Evolutionary conservation across 192 early-diverging fungal species (phyloP), one percentile per base, ranked within the genome.

Genomic region (Entomortierella chlamydospora): DNA sequence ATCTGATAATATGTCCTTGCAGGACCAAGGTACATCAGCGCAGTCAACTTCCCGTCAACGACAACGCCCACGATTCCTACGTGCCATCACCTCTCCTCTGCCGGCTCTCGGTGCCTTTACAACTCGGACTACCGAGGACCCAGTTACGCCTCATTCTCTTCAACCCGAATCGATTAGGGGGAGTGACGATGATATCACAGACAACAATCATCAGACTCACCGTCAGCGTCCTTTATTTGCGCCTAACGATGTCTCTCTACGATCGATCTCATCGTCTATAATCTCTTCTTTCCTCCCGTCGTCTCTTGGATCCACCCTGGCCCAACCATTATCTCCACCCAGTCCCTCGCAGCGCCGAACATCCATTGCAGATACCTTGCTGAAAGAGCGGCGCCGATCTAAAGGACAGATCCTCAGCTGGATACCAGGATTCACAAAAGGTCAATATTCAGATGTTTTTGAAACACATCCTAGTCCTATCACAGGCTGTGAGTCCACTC

Each of bases 51-150:
- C 30, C 18, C 22, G 45, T 31, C 45, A 34, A 62, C 43, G 33
- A 37, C 59, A 71, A 30, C 41, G 60, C 4, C 69, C 69, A 20
- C 49, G 69, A 6, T 63, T 71, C 31, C 20, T 71, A 20, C 69
- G 69, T 13, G 69, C 69, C 52, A 55, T 71, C 50, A 71, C 69
- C 20, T 71, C 60, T 25, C 69, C 69, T 18, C 49, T 62, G 34
- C 68, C 68, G 3, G 17, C 39, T 18, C 69, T 62, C 60, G 20
- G 12, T 26, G 51, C 60, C 33, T 70, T 55, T 70, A 51, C 41
- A 31, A 22, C 39, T 6, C 59, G 50, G 17, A 37, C 23, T 15
- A 17, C 28, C 39, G 39, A 55, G 57, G 23, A 41, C 28, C 23
- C 22, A 1, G 7, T 57, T 30, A 15, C 59, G 4, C 1, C 68